Conservation (phyloP, 1,284 basidiomycete species). For the Ganoderma meredithae region DNA sequence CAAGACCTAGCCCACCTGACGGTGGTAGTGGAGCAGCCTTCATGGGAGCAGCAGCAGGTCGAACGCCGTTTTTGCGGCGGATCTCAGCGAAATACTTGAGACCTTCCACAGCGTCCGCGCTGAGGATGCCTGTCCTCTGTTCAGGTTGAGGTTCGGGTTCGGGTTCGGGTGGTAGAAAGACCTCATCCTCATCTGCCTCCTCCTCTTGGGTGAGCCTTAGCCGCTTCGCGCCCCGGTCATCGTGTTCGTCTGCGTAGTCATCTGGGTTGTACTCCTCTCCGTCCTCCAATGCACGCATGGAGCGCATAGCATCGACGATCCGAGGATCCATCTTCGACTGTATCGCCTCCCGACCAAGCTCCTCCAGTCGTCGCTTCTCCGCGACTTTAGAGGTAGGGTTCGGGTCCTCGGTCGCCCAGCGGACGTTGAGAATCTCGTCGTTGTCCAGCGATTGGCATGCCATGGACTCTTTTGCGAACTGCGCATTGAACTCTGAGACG, state of each 20-base stretch:
- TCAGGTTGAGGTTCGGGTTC: constrained; percentile 43
- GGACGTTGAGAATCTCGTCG: constrained; percentile 97
- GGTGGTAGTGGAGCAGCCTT: constrained; percentile 43
- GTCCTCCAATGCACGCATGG: constrained; percentile 87
- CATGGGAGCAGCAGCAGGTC: constrained; percentile 33
- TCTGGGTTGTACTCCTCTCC: constrained; percentile 64
- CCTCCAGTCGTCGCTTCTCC: constrained; percentile 84
- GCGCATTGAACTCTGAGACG: constrained; percentile 84
- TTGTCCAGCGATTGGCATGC: constrained; percentile 97
- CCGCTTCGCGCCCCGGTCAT: constrained; percentile 43
- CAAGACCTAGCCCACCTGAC: constrained; percentile 59
- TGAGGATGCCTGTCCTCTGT: constrained; percentile 65
- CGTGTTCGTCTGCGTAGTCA: constrained; percentile 42
- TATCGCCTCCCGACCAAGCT: constrained; percentile 86
- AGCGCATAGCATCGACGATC: constrained; percentile 87
- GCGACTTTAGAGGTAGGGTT: constrained; percentile 88
- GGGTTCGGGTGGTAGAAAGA: constrained; percentile 12
- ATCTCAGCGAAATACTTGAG: constrained; percentile 88
- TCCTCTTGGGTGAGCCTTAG: constrained; percentile 44
- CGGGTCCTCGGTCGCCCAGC: constrained; percentile 97
- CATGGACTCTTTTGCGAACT: constrained; percentile 99
- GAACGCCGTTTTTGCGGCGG: constrained; percentile 60
- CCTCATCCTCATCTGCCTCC: constrained; percentile 44
- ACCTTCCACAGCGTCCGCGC: constrained; percentile 83
- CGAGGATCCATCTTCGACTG: constrained; percentile 82